These are phyloP conservation scores for Termitomyces sp. DNA, from an alignment of 768 basidiomycete genomes.

Conservation along the genomic window DNA sequence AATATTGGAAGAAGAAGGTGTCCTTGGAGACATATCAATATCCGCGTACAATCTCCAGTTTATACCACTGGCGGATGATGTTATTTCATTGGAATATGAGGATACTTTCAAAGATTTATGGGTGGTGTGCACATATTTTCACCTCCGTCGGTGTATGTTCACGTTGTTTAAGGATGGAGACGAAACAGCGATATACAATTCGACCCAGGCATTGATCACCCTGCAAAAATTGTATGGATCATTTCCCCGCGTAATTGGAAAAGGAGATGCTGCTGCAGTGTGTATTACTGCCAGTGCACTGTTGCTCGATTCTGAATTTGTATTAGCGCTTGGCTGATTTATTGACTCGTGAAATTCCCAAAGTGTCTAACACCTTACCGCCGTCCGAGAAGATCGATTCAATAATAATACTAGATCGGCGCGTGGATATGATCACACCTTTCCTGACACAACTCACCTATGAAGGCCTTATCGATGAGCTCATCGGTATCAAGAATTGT, in stretches of 20 bases:
- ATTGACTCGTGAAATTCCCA: constrained; percentile 53
- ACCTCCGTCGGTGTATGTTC: not conserved
- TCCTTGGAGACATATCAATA: constrained; percentile 89
- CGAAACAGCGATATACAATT: constrained; percentile 83
- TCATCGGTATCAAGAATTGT: constrained; percentile 89
- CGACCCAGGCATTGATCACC: constrained; percentile 78
- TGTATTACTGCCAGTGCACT: constrained; percentile 3
- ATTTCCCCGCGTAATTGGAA: constrained; percentile 89
- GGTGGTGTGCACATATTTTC: constrained; percentile 55
- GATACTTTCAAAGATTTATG: constrained; percentile 84
- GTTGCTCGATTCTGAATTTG: not conserved
- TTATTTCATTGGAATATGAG: constrained; percentile 86
- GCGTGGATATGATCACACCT: constrained; percentile 93
- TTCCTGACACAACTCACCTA: constrained; percentile 95
- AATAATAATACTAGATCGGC: constrained; percentile 84
- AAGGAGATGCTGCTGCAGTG: constrained; percentile 84
- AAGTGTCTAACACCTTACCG: constrained; percentile 29
- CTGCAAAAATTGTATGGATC: constrained; percentile 81
- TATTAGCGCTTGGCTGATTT: constrained; percentile 70
- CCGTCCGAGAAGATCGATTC: constrained; percentile 70
- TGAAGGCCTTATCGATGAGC: constrained; percentile 91
- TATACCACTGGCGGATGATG: constrained; percentile 89
- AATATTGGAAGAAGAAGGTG: constrained; percentile 94
- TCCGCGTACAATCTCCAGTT: constrained; percentile 89
- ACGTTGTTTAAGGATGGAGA: constrained; percentile 71